Evolutionary conservation across 805 yeast genomes (phyloP), one percentile per base, ranked within the genome.

Genomic region (Scheffersomyces coipomensis): DNA sequence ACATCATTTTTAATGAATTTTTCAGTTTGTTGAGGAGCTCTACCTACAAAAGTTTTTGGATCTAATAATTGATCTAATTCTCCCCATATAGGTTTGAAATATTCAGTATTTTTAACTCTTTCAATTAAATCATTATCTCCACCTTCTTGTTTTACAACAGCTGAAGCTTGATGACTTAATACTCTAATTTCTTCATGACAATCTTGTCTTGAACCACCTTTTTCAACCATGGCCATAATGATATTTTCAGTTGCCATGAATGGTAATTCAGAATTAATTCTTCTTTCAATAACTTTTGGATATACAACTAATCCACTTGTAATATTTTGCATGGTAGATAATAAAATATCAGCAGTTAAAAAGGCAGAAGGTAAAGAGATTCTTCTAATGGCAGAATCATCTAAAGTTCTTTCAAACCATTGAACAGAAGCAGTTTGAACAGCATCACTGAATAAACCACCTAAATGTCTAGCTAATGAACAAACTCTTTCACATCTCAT

Each of bases 201-300:
- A 42, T 91, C 97, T 75, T 93, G 99, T 78, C 99, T 85, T 23
- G 95, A 89, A 23, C 87, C 98, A 54, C 98, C 98, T 64, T 85
- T 84, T 69, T 89, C 95, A 42, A 93, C 99, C 97, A 93, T 93
- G 38, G 99, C 99, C 99, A 93, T 93, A 66, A 93, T 93, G 65
- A 93, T 79, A 71, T 93, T 93, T 73, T 93, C 99, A 42, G 99
- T 93, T 51, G 99, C 99, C 99, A 93, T 93, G 78, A 93, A 93
- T 53, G 99, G 99, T 59, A 93, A 76, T 70, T 93, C 99, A 37
- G 96, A 78, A 62, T 60, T 80, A 68, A 93, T 93, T 71, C 98
- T 85, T 74, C 97, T 84, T 74, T 86, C 97, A 58, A 93, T 93
- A 55, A 93, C 99, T 79, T 93, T 91, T 53, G 99, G 99, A 72